Conservation (phyloP, 306 rosid genomes). For the Pyrus pyrifolia region DNA sequence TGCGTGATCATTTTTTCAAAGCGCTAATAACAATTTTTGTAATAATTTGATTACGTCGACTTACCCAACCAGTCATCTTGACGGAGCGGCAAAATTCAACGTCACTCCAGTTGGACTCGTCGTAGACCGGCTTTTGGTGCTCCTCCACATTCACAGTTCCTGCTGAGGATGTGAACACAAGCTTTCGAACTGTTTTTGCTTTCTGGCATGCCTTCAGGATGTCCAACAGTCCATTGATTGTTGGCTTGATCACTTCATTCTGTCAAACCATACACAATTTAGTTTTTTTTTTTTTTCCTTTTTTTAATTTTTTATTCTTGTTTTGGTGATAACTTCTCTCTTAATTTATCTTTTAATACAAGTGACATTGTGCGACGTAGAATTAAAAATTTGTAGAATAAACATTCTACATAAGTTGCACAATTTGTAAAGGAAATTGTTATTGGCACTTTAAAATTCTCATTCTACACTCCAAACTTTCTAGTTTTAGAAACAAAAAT, state of each 20-base stretch:
- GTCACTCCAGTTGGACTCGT: slow-evolving; percentile 66
- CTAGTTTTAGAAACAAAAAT: no score
- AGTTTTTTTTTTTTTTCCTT: not conserved
- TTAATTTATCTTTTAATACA: not conserved
- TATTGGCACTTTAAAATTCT: no score
- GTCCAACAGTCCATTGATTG: slow-evolving; percentile 49
- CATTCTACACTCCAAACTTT: no score
- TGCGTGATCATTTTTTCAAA: not conserved
- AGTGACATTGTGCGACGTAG: not conserved
- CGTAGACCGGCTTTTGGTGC: slow-evolving; percentile 13
- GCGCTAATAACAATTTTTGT: no score
- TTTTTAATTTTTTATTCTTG: not conserved
- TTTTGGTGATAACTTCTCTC: not conserved
- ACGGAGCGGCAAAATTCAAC: slow-evolving; percentile 40
- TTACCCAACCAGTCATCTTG: slow-evolving; percentile 80
- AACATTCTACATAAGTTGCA: no score
- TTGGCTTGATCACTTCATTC: slow-evolving; percentile 77
- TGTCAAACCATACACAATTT: slow-evolving; percentile 14
- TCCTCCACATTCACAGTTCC: slow-evolving; percentile 47
- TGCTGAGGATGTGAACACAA: slow-evolving; percentile 72
- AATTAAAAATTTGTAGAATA: no score
- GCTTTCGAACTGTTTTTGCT: slow-evolving; percentile 45
- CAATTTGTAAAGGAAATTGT: no score
- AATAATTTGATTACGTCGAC: not conserved
- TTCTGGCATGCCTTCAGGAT: slow-evolving; percentile 58